phyloP scores from a whole-genome alignment of 768 basidiomycete species.

The Cubamyces lactineus region DNA sequence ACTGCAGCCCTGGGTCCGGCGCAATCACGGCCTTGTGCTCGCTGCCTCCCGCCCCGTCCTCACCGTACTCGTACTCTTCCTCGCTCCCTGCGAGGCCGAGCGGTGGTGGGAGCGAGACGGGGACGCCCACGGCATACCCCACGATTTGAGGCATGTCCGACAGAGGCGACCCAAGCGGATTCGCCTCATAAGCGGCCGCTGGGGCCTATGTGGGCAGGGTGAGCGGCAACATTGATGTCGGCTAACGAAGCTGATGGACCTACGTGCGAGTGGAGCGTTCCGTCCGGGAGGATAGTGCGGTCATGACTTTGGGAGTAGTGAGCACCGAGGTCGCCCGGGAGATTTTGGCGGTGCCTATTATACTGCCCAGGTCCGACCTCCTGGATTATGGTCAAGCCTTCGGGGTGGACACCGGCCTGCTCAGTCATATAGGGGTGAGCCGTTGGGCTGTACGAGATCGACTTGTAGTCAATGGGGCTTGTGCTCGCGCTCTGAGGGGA shows the following conservation, averaged over 20 bases:
- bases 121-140: constrained; percentile 15
- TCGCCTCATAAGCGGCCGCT: constrained; percentile 26
- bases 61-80: constrained; percentile 12
- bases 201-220: constrained; percentile 26
- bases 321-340: constrained; percentile 8
- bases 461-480: constrained; percentile 20
- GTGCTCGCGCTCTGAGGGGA: constrained; percentile 17
- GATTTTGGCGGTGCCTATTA: constrained; percentile 16
- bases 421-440: constrained; percentile 10
- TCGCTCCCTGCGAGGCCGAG: background rate
- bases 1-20: constrained; percentile 63
- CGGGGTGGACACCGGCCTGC: background rate
- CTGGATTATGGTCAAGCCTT: constrained; percentile 16
- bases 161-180: constrained; percentile 21
- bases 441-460: constrained; percentile 14
- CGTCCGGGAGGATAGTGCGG: constrained; percentile 14
- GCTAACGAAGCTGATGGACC: constrained; percentile 26
- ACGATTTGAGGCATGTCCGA: constrained; percentile 9
- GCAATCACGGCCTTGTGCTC: constrained; percentile 22
- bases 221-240: constrained; percentile 27
- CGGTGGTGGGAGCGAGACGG: background rate
- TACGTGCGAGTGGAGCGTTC: constrained; percentile 23
- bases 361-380: constrained; percentile 20
- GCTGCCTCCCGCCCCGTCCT: background rate
- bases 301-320: constrained; percentile 22